Percentiles rank a stretch among this genome's conserved stretches.
These are phyloP conservation scores for Cordyceps javanica DNA, from an alignment of 2,329 filamentous ascomycete genomes.

Conservation along the genomic window DNA sequence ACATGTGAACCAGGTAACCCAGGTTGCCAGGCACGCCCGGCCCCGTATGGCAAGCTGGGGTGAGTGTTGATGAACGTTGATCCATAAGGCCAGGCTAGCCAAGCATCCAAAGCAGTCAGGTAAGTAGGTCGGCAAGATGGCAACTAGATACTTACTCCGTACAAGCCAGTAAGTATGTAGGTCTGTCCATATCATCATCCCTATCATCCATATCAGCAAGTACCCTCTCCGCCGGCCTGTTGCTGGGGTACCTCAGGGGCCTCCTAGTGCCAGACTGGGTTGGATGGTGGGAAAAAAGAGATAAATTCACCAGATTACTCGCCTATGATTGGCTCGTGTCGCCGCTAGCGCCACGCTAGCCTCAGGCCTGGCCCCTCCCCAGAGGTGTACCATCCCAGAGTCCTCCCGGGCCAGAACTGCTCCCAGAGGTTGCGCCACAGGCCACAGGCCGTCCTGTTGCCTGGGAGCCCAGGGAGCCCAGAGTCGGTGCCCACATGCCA, in stretches of 20 bases:
- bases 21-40: too few species aligned
- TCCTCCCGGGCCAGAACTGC: too few species aligned
- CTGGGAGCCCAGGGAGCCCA: slow-evolving; percentile 29
- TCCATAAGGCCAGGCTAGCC: background rate
- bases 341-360: slow-evolving; percentile 31
- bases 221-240: slow-evolving; percentile 17
- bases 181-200: too few species aligned
- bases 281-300: slow-evolving; percentile 30
- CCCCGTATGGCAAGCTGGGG: too few species aligned
- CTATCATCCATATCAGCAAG: slow-evolving; percentile 1
- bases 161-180: too few species aligned
- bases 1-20: too few species aligned
- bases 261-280: slow-evolving; percentile 25
- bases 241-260: slow-evolving; percentile 36
- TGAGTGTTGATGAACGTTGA: too few species aligned
- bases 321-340: slow-evolving; percentile 32
- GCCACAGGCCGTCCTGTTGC: slow-evolving; percentile 33
- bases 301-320: slow-evolving; percentile 30
- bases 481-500: slow-evolving; percentile 31
- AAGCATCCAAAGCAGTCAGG: background rate
- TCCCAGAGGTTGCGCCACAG: slow-evolving; percentile 37
- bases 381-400: too few species aligned
- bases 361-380: slow-evolving; percentile 30
- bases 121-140: too few species aligned
- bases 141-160: too few species aligned